Base-by-base conservation (phyloP, 139 green algal genomes). In the Picochlorum sp. region DNA sequence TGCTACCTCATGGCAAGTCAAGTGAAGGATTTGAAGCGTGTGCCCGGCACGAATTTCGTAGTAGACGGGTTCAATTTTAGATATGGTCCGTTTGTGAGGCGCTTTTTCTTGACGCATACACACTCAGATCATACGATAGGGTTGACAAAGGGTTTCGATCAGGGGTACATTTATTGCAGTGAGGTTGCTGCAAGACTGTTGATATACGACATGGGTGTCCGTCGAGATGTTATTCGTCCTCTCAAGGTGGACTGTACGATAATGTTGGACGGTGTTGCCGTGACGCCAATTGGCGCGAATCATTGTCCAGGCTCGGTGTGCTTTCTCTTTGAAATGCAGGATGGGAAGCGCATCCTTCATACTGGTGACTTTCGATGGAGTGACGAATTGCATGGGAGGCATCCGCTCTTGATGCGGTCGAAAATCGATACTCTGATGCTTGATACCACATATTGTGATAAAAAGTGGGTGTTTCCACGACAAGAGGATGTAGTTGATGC, bases 71-170 rank as follows among this genome's bases (percentile, higher is more conserved):
- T 85, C 66, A 34, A 34, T 1, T 78, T 85, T 23, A 72, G 73
- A 24, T 45, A 63, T 86, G 3, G 74, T 83, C 78, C 41, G 82
- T 85, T 54, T 45, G 16, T 3, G 80, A 21, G 9, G 2, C 67
- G 78, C 38, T 89, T 88, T 76, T 89, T 91, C 56, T 78, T 93
- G 2, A 90, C 86, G 1, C 86, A 93, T 62, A 79, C 65, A n/a
- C 86, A 93, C 57, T 71, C 60, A 2, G 86, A 93, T 70, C 86
- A 93, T 73, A 89, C 80, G 2, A 85, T 74, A 15, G 85, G 85
- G 11, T 67, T 91, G 10, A 70, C 21, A 21, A 73, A 65, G 16
- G 23, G 14, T 13, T 90, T 85, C 37, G 34, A 26, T 20, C 60
- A 49, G 14, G 77, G 79, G 45, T 68, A 49, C 21, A 83, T 92